Conservation (phyloP, 257 asterid genomes). For the Solanum ossicruentum region DNA sequence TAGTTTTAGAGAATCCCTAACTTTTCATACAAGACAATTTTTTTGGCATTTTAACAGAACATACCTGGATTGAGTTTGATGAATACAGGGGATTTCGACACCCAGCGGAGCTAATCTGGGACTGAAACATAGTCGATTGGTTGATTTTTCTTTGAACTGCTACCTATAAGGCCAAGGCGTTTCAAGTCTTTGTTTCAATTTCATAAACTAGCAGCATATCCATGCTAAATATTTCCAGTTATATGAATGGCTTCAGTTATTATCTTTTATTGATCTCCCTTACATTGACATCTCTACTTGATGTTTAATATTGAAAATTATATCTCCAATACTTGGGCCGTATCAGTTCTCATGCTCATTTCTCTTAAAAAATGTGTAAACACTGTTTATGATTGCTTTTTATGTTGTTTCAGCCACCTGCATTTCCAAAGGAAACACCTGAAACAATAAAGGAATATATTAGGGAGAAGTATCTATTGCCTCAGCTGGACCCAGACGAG, state of each 20-base stretch:
- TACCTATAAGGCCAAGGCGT: not conserved
- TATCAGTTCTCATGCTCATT: not conserved
- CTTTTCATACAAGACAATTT: not conserved
- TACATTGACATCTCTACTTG: not conserved
- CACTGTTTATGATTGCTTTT: not conserved
- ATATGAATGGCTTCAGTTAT: not conserved
- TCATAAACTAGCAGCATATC: not conserved
- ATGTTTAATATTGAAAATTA: not conserved
- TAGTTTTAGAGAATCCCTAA: not conserved
- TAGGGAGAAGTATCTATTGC: conserved; percentile 54
- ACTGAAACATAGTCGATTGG: not conserved
- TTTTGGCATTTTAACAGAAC: not conserved
- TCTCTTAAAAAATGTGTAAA: not conserved
- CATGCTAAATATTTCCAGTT: not conserved
- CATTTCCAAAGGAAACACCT: conserved; percentile 81
- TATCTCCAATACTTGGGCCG: not conserved
- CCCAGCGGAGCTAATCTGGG: not conserved
- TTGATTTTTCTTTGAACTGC: not conserved
- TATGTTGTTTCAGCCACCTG: conserved; percentile 64
- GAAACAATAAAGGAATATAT: conserved; percentile 53
- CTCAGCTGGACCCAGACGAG: conserved; percentile 69
- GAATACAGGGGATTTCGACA: not conserved
- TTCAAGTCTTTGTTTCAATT: not conserved
- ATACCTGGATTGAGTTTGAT: not conserved
- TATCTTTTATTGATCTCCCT: not conserved